Base-by-base conservation (phyloP, 1,139 yeast species). In the Kodamaea arcana region DNA sequence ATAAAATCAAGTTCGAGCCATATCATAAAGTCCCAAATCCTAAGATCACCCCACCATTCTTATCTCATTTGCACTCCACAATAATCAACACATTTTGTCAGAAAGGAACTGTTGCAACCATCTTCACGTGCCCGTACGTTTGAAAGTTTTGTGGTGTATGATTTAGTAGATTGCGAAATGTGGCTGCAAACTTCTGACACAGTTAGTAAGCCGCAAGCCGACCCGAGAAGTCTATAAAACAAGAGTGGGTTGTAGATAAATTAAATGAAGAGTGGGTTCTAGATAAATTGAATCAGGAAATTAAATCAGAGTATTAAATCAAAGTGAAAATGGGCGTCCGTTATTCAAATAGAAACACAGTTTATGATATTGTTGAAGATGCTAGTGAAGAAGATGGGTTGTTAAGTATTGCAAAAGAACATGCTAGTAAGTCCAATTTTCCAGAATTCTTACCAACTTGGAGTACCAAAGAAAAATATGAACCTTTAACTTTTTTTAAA, bases 401-500 rank as follows among this genome's bases (percentile, higher is more conserved):
- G 30, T 47, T 50, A 30, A 52, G 64, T 2, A 56, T 67, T 29
- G 49, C 56, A 24, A 51, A 54, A 16, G 46, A 46, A 15, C 52
- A 53, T 41, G 44, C 53, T 24, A 49, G 44, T 22, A 37, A 45
- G 23, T 49, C 70, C 15, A 46, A 54, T 15, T 47, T 44, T 47
- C 66, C 68, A 9, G 68, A 65, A 3, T 74, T 64, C 54, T 58
- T 73, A 35, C 80, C 80, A 24, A 63, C 77, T 2, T 74, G 79
- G 78, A 65, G 65, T 39, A 65, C 65, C 14, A 51, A 50, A 16
- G 69, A 72, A 44, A 63, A 60, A 33, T 67, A 56, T 42, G 58
- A 61, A 20, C 74, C 78, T 15, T 65, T 72, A 40, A 58, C 65
- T 37, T 72, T 73, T 41, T 69, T 70, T 50, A 66, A 69, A 45